phyloP scores from a whole-genome alignment of 2,329 filamentous ascomycete species.

The Diaporthe velutina region DNA sequence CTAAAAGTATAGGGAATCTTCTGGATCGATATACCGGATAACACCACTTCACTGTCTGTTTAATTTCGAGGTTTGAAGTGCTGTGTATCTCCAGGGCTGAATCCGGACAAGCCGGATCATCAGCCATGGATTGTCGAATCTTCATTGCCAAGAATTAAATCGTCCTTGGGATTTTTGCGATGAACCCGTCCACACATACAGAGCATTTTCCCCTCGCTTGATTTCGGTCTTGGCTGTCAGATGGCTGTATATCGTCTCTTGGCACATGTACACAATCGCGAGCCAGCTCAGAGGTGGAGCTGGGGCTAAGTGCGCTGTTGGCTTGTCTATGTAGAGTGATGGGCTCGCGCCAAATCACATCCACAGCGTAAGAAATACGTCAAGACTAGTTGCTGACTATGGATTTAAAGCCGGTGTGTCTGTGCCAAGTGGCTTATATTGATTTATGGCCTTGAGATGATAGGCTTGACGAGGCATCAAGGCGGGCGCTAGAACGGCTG shows the following conservation, averaged over 20 bases:
- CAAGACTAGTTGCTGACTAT: not conserved
- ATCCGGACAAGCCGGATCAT: not conserved
- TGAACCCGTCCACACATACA: too few relatives aligned
- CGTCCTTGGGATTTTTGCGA: too few relatives aligned
- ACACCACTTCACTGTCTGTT: not conserved
- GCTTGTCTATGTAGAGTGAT: not conserved
- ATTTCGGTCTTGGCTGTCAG: not conserved
- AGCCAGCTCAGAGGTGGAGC: too few relatives aligned
- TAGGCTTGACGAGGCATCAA: not conserved
- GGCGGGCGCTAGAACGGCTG: constrained; percentile 12
- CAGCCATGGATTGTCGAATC: not conserved
- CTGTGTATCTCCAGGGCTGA: not conserved
- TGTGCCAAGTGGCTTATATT: constrained; percentile 18
- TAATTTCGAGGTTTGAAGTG: not conserved
- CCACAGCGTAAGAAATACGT: not conserved
- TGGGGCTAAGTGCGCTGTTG: not conserved
- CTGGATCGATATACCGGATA: not conserved
- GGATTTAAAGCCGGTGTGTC: not conserved
- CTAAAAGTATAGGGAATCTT: not conserved
- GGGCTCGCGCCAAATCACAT: not conserved
- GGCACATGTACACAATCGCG: not conserved
- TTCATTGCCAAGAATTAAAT: not conserved
- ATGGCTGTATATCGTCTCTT: not conserved
- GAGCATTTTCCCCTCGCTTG: not conserved
- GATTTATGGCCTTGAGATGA: not conserved